Base-by-base conservation (phyloP, 78 protist genomes). In the Trichosphaerium sp. region DNA sequence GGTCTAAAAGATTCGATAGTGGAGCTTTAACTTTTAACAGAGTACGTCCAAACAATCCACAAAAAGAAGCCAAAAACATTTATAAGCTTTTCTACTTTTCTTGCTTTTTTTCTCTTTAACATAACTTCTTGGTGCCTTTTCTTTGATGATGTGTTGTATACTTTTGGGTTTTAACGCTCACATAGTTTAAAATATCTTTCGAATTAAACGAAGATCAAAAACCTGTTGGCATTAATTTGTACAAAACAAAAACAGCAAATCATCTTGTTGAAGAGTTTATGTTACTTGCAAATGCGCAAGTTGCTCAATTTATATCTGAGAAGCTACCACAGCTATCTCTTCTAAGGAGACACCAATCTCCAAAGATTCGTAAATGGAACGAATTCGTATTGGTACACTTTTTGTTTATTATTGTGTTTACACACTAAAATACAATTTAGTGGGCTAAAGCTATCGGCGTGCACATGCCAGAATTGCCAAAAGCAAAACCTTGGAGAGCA, bases 261-360 rank as follows among this genome's bases (percentile, higher is more conserved):
- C 25, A 42, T 23, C 42, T 89, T 29, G 80, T 92, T 0, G 96
- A 94, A 72, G 98, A 94, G 66, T 91, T 89, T 44, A 94, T 94
- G 98, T 74, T 94, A 2, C 64, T 89, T 4, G 98, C 98, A 34
- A 94, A 94, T 75, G 69, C 63, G 64, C 38, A 59, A 29, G 96
- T 89, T n/a, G 98, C 98, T 5, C 12, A 38, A 29, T n/a, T 61
- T 6, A 75, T 94, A 4, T 37, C 39, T 28, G 43, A 34, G 29
- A 31, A 29, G 58, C 85, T 72, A 51, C 96, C 92, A 11, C n/a
- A 56, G 4, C 54, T 39, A 31, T 78, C 98, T 11, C 41, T 94
- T 34, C 83, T 94, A 4, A 71, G 98, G 23, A 48, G 75, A n/a
- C 96, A 91, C 61, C 92, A 89, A 1, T 25, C 54, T 23, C 98